Evolutionary conservation across 2,329 filamentous ascomycete genomes (phyloP).

Genomic region (Pseudopithomyces maydicus): DNA sequence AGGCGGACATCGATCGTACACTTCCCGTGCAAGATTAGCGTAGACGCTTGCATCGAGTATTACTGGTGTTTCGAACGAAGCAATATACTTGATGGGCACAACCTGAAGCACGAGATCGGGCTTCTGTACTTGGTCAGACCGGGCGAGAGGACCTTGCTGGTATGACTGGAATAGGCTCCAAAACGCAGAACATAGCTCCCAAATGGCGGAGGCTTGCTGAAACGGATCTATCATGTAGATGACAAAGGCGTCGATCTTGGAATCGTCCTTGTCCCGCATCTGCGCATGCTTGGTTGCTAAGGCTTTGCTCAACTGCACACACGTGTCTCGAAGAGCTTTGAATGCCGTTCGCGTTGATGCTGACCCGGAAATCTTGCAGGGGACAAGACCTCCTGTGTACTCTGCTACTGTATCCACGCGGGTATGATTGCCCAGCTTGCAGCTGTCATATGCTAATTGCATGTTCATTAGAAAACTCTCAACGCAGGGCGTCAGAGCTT

Average conservation of each 20-base stretch:
- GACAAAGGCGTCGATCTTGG: conserved; percentile 65
- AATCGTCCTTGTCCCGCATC: conserved; percentile 41
- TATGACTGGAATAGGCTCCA: conserved; percentile 73
- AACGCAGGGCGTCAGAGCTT: conserved; percentile 65
- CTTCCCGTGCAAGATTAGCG: conserved; percentile 69
- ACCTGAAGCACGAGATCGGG: conserved; percentile 77
- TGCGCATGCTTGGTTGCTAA: conserved; percentile 40
- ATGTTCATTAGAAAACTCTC: conserved; percentile 70
- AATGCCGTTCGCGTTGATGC: conserved; percentile 29
- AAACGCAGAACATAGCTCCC: conserved; percentile 75
- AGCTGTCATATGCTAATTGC: conserved; percentile 72
- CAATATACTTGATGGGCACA: conserved; percentile 70
- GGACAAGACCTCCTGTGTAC: conserved; percentile 40
- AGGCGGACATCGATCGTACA: conserved; percentile 74
- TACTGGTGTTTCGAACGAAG: conserved; percentile 65
- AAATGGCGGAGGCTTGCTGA: conserved; percentile 62
- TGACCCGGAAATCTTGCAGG: conserved; percentile 25
- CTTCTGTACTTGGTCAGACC: conserved; percentile 31
- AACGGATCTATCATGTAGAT: conserved; percentile 78
- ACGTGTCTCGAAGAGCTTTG: conserved; percentile 40
- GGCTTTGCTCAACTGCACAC: conserved; percentile 49
- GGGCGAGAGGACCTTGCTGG: conserved; percentile 54
- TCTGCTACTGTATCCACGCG: conserved; percentile 47
- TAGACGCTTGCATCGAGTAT: conserved; percentile 67
- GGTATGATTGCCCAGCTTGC: conserved; percentile 71